Evolutionary conservation across 805 yeast species (phyloP).

Genomic region (Candida germanica): DNA sequence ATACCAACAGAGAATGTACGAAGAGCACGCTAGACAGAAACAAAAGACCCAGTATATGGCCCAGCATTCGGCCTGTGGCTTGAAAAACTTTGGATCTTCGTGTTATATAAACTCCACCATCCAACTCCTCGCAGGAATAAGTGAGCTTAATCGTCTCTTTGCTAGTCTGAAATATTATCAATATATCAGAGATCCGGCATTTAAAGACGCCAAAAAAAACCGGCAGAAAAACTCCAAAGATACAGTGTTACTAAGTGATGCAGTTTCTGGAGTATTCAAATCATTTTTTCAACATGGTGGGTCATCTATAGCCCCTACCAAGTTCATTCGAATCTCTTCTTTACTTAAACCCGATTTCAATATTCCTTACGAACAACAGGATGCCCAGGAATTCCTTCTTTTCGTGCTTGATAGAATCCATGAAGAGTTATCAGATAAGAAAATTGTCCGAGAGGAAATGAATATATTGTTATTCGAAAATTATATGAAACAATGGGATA

Average conservation of each 20-base stretch:
- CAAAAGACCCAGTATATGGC: constrained; percentile 21
- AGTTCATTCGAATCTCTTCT: constrained; percentile 53
- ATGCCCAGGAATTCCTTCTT: constrained; percentile 72
- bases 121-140: constrained; percentile 62
- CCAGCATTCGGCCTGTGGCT: constrained; percentile 53
- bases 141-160: constrained; percentile 48
- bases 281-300: constrained; percentile 60
- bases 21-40: constrained; percentile 7
- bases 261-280: constrained; percentile 52
- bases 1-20: constrained; percentile 17
- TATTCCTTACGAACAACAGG: constrained; percentile 77
- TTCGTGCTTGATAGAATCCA: constrained; percentile 66
- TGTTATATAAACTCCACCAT: constrained; percentile 75
- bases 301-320: constrained; percentile 60
- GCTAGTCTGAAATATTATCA: constrained; percentile 41
- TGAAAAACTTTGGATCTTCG: constrained; percentile 67
- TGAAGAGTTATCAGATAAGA: constrained; percentile 50
- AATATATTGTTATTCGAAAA: constrained; percentile 23
- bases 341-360: constrained; percentile 60
- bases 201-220: constrained; percentile 19
- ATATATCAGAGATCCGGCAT: constrained; percentile 37
- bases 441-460: constrained; percentile 13
- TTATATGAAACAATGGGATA: constrained; percentile 30
- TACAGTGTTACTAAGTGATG: constrained; percentile 40
- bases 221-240: constrained; percentile 17